Percentiles rank a stretch among this genome's conserved stretches.
phyloP scores from a whole-genome alignment of 495 filamentous ascomycete genomes.

The Xylaria grammica region DNA sequence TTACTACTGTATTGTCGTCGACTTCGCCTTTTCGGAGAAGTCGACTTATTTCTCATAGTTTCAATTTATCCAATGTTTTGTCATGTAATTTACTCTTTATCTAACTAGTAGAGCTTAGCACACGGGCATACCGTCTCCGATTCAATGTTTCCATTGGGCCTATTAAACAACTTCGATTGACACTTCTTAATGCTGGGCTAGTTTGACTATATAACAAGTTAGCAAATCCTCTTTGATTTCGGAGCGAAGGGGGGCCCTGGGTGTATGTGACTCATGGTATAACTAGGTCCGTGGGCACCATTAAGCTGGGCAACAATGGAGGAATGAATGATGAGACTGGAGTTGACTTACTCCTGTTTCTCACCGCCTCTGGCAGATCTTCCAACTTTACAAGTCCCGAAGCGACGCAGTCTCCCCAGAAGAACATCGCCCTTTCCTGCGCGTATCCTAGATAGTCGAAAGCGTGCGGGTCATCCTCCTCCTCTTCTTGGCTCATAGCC shows the following conservation, averaged over 20 bases:
- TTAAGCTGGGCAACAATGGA: not conserved
- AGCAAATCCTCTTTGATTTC: not conserved
- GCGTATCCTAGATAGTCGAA: constrained; percentile 95
- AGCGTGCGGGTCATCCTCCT: constrained; percentile 54
- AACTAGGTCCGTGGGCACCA: no score
- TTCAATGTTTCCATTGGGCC: not conserved
- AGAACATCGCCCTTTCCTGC: constrained; percentile 87
- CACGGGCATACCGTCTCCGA: no score
- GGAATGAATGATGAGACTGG: constrained; percentile 45
- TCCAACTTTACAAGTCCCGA: constrained; percentile 72
- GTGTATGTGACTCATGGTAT: no score
- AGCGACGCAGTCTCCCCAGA: constrained; percentile 85
- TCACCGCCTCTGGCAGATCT: constrained; percentile 70
- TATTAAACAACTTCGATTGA: not conserved
- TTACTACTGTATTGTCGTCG: constrained; percentile 11
- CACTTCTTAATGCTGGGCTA: not conserved
- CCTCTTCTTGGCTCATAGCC: constrained; percentile 47
- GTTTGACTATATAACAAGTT: constrained; percentile 17
- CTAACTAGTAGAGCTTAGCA: not conserved
- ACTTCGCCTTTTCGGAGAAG: not conserved
- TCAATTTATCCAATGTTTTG: not conserved
- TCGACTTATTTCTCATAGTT: not conserved
- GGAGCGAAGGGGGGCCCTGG: not conserved
- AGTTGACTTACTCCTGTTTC: constrained; percentile 58
- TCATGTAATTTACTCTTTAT: not conserved